Evolutionary conservation across 305 asterid species (phyloP).

Genomic region (Nicotiana rustica): DNA sequence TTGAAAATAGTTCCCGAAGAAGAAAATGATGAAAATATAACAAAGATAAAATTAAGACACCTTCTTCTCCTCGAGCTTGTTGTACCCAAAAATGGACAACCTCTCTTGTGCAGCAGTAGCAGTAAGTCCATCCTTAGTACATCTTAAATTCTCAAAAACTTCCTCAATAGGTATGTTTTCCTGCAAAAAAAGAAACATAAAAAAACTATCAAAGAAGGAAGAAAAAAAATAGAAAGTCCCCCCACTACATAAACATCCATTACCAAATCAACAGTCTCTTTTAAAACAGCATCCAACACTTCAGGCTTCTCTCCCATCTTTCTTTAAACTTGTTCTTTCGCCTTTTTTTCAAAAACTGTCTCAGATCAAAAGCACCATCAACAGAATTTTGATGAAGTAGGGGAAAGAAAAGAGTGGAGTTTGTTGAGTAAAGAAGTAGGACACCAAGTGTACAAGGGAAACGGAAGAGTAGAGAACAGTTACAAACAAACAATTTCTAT

Average conservation of each 20-base stretch:
- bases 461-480: not conserved
- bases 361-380: constrained; percentile 45
- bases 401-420: not conserved
- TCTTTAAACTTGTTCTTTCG: constrained; percentile 28
- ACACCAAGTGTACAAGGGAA: constrained; percentile 1
- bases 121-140: constrained; percentile 89
- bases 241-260: constrained; percentile 53
- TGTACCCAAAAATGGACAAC: constrained; percentile 90
- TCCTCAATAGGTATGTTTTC: constrained; percentile 95
- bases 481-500: not conserved
- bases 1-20: not conserved
- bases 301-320: constrained; percentile 89
- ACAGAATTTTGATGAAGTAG: constrained; percentile 2
- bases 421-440: not conserved
- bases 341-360: not conserved
- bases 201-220: constrained; percentile 31
- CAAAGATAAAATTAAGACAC: constrained; percentile 45
- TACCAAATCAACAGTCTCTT: constrained; percentile 99
- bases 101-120: constrained; percentile 84
- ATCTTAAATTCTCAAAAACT: constrained; percentile 94
- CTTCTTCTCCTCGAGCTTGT: constrained; percentile 99
- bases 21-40: constrained; percentile 5
- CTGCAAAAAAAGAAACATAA: constrained; percentile 46
- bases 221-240: constrained; percentile 36
- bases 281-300: constrained; percentile 94